Evolutionary conservation across 148 eudicot genomes (phyloP).

Genomic region (Nyssa sinensis): DNA sequence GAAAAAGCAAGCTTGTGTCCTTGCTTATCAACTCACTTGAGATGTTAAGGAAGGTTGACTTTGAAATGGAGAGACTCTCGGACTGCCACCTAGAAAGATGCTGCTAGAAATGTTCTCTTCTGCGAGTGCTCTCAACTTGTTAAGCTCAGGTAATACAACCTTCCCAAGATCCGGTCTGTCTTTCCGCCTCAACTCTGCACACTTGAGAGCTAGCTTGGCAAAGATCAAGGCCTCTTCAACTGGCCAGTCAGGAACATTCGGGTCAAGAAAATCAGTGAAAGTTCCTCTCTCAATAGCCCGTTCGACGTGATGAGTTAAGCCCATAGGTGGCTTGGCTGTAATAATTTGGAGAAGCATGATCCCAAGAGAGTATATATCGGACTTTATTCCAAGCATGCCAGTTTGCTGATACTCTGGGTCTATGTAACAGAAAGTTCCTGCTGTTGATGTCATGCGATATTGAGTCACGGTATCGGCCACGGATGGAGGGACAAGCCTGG

Average conservation of each 20-base stretch:
- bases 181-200: conserved; percentile 64
- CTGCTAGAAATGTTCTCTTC: conserved; percentile 33
- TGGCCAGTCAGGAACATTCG: conserved; percentile 53
- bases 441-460: conserved; percentile 66
- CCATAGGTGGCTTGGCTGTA: conserved; percentile 70
- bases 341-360: conserved; percentile 53
- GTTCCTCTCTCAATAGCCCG: conserved; percentile 49
- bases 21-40: conserved; percentile 18
- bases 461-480: conserved; percentile 54
- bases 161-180: conserved; percentile 66
- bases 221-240: conserved; percentile 43
- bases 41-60: background rate
- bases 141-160: conserved; percentile 50
- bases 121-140: conserved; percentile 42
- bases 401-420: conserved; percentile 86
- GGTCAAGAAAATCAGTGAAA: conserved; percentile 48
- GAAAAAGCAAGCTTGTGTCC: background rate
- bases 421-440: conserved; percentile 74
- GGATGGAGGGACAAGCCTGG: conserved; percentile 66
- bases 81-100: conserved; percentile 4
- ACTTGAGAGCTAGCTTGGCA: conserved; percentile 48
- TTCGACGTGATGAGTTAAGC: conserved; percentile 52
- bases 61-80: background rate
- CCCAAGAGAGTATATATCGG: conserved; percentile 66
- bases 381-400: conserved; percentile 68